These are phyloP conservation scores for Epichloe amarillans DNA, from an alignment of 2,329 filamentous ascomycete genomes.

Conservation along the genomic window DNA sequence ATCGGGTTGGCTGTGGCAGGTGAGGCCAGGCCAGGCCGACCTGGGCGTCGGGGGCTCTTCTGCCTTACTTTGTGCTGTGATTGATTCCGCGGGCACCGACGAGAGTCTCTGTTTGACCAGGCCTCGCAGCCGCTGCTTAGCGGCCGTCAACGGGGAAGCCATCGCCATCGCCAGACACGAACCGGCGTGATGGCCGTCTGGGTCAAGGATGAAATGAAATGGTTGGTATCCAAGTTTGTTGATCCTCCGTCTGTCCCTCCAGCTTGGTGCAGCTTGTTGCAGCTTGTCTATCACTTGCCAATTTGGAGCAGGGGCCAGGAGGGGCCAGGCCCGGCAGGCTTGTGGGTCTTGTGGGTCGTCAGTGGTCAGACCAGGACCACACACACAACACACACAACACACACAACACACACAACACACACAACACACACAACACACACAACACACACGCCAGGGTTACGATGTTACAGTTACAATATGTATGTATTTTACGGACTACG, in stretches of 20 bases:
- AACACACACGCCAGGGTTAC: too few relatives aligned
- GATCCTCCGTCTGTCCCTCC: background rate
- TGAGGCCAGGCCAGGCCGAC: background rate
- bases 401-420: too few relatives aligned
- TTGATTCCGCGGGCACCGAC: constrained; percentile 44
- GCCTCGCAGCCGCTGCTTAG: constrained; percentile 64
- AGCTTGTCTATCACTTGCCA: background rate
- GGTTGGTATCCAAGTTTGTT: too few relatives aligned
- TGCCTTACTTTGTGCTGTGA: constrained; percentile 56
- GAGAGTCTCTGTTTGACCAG: constrained; percentile 56
- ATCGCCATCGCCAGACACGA: constrained; percentile 4
- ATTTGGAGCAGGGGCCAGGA: too few relatives aligned
- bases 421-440: too few relatives aligned
- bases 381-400: too few relatives aligned
- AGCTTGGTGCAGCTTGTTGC: background rate
- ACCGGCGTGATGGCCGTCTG: background rate
- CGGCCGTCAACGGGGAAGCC: constrained; percentile 21
- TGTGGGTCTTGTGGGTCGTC: too few relatives aligned
- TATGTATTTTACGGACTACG: too few relatives aligned
- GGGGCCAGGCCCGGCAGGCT: too few relatives aligned
- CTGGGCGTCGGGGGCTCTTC: background rate
- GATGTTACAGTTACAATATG: too few relatives aligned
- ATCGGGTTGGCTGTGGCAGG: background rate
- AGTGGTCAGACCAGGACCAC: too few relatives aligned
- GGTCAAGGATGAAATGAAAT: too few relatives aligned